Evolutionary conservation across 1,284 basidiomycete species (phyloP).

Genomic region (Anthracocystis panici-leucophaei): DNA sequence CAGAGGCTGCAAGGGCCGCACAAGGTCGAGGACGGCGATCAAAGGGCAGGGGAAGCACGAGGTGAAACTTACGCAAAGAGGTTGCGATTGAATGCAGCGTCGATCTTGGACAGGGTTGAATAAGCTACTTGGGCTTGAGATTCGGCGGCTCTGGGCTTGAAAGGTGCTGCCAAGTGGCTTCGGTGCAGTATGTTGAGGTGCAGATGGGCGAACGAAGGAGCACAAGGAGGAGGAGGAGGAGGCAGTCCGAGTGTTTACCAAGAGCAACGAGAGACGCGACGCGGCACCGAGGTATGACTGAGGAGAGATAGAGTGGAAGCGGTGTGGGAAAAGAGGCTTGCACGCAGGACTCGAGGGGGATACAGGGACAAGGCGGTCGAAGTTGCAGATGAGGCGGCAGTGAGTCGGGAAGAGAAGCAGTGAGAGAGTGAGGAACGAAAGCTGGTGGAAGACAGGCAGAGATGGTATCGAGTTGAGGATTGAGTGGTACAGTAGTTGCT

Average conservation of each 20-base stretch:
- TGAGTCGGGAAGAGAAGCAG: slow-evolving; percentile 1
- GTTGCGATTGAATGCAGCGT: slow-evolving; percentile 39
- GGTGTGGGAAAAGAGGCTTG: slow-evolving; percentile 8
- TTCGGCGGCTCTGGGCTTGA: slow-evolving; percentile 24
- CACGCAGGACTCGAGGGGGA: slow-evolving; percentile 16
- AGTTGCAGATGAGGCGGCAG: slow-evolving; percentile 15
- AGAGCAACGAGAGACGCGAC: slow-evolving; percentile 19
- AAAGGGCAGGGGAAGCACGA: background rate
- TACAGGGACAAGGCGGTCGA: slow-evolving; percentile 28
- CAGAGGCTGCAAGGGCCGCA: slow-evolving; percentile 15
- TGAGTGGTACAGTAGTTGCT: background rate
- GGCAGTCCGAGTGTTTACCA: slow-evolving; percentile 29
- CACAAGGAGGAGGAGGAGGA: background rate
- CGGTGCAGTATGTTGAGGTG: slow-evolving; percentile 11
- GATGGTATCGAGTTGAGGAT: background rate
- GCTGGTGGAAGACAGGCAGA: background rate
- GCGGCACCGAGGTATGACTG: slow-evolving; percentile 11
- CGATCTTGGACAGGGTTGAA: slow-evolving; percentile 19
- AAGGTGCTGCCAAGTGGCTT: slow-evolving; percentile 8
- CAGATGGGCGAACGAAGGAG: slow-evolving; percentile 6
- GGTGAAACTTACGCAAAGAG: slow-evolving; percentile 31
- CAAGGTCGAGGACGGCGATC: background rate
- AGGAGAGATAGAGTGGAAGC: slow-evolving; percentile 5
- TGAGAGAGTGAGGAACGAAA: background rate
- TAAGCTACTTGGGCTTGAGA: slow-evolving; percentile 27